Evolutionary conservation across 495 filamentous ascomycete species (phyloP), one percentile per base, ranked within the genome.

Genomic region (Aspergillus panamensis): DNA sequence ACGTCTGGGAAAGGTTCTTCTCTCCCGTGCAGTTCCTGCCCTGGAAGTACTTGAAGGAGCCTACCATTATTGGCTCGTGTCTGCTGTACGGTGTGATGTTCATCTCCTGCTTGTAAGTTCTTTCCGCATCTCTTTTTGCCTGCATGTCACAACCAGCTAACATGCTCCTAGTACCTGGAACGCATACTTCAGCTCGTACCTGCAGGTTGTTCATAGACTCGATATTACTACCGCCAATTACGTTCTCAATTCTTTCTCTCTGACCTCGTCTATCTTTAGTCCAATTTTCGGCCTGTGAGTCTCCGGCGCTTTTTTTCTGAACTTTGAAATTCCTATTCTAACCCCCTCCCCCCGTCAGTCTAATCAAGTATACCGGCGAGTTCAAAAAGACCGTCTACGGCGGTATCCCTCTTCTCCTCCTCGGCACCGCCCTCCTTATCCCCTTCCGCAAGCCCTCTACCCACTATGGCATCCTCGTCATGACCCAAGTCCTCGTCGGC

Each of bases 401-500:
- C 65, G 84, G 75, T 55, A 60, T 87, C 0, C 83, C 84, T 3
- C 62, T 88, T 37, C 73, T 76, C 61, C 73, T 86, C 39, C 78
- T 86, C 29, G 77, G 63, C 7, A 61, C 64, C 3, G 79, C 84
- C 16, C 80, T 86, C 35, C 77, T 87, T 73, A 86, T 74, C 60
- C 80, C 66, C 59, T 89, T 87, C 77, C 82, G 86, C 33, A 78
- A 82, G 20, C 77, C 80, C 53, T 68, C 75, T 51, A 73, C 71
- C 20, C 59, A 75, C 51, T 66, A 87, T 20, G 86, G 84, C 9
- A 84, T 83, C 65, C 72, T 91, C 19, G 73, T 87, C 66, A 85
- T 88, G 80, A 83, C 78, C 61, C 83, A 90, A 66, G 84, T 90
- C 64, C 80, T 88, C 67, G 86, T 88, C 55, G 80, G 84, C 30